Conservation (phyloP, 148 eudicot species). For the Vaccinium myrtillus region DNA sequence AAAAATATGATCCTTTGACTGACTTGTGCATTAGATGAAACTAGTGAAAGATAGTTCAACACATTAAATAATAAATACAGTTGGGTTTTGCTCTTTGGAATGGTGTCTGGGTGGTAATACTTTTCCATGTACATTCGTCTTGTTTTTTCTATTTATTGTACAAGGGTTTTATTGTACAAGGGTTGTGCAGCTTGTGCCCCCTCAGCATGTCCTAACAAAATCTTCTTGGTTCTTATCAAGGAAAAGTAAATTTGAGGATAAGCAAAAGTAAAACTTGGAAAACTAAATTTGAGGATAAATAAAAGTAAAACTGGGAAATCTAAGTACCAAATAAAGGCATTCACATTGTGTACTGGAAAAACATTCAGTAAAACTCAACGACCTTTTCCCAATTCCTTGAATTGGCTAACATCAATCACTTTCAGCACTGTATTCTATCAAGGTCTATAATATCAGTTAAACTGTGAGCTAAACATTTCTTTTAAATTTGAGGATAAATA, state of each 20-base stretch:
- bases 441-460: background rate
- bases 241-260: background rate
- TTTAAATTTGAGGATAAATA: too few species aligned
- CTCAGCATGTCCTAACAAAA: background rate
- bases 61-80: background rate
- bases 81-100: background rate
- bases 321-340: background rate
- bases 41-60: background rate
- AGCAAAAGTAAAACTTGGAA: background rate
- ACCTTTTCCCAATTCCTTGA: background rate
- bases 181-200: background rate
- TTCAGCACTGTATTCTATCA: background rate
- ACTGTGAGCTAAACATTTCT: background rate
- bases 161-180: background rate
- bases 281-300: background rate
- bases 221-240: background rate
- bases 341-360: background rate
- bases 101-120: background rate
- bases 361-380: background rate
- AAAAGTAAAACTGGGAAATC: background rate
- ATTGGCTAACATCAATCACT: background rate
- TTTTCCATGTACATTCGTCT: background rate
- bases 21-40: background rate
- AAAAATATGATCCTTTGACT: conserved; percentile 1
- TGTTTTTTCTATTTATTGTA: background rate